phyloP scores from a whole-genome alignment of 148 eudicot genomes.

The Rheum nobile region DNA sequence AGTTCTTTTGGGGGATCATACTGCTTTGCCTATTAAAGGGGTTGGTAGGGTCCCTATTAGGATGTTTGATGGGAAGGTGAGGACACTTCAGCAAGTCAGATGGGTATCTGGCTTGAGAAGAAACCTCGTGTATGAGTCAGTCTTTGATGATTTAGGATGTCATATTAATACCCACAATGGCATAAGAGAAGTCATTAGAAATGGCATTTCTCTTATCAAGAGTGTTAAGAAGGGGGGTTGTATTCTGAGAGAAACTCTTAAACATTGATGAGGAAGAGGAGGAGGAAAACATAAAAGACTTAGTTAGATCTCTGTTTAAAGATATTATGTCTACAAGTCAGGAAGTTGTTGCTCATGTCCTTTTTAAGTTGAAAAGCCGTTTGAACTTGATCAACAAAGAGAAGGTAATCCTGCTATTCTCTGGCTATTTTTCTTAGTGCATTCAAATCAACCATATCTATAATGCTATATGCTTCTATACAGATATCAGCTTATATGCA shows the following conservation, averaged over 20 bases:
- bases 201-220: too few relatives aligned
- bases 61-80: too few relatives aligned
- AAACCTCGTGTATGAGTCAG: too few relatives aligned
- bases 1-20: too few relatives aligned
- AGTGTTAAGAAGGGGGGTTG: too few relatives aligned
- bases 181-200: too few relatives aligned
- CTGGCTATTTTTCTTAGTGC: not conserved
- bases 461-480: not conserved
- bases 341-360: constrained; percentile 37
- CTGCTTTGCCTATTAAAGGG: too few relatives aligned
- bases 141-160: too few relatives aligned
- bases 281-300: constrained; percentile 36
- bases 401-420: constrained; percentile 22
- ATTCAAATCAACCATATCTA: not conserved
- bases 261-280: constrained; percentile 27
- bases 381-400: constrained; percentile 31
- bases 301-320: constrained; percentile 46
- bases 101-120: too few relatives aligned
- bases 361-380: constrained; percentile 47
- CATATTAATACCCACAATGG: too few relatives aligned
- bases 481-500: not conserved
- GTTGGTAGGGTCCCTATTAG: too few relatives aligned
- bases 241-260: constrained; percentile 39
- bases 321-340: constrained; percentile 66
- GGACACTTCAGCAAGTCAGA: too few relatives aligned